Evolutionary conservation across 1,284 basidiomycete genomes (phyloP), one percentile per base, ranked within the genome.

Genomic region (Trichosporon faecale): DNA sequence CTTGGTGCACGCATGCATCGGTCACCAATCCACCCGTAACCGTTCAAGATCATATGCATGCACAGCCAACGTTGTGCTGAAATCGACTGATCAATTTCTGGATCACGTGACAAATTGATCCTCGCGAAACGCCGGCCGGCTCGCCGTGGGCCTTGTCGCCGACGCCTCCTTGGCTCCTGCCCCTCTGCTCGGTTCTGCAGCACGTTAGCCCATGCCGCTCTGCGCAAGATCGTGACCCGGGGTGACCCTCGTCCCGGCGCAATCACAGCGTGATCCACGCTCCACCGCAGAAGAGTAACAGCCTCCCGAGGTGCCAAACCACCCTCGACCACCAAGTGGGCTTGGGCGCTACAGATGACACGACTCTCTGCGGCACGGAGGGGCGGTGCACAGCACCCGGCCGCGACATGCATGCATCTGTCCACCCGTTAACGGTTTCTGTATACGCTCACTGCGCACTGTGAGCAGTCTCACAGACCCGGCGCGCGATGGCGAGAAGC

Each of bases 81-180:
- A 55, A 63, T 64, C 23, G 27, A 44, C 25, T 18, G 67, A 68
- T 68, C 67, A 64, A 8, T 37, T 11, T 37, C 14, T 35, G 6
- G 37, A 35, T 61, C 66, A 67, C 66, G 66, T 67, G 66, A 67
- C 16, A 33, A 12, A 11, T 12, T 67, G 55, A 61, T 61, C 57
- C 49, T 52, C 57, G 57, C 57, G 57, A 61, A 61, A 61, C 57
- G 57, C 57, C 57, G 57, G 57, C 57, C 57, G 57, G 57, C 27
- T 31, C 27, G 57, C 57, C 57, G 29, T 61, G 57, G 57, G 57
- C 57, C 57, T 25, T 61, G 57, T 33, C 57, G 57, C 57, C 57
- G 57, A 61, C 57, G 57, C 57, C 57, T 61, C 57, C 57, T 61
- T 31, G 57, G 57, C 57, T 61, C 57, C 23, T 61, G 27, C 57